Evolutionary conservation across 768 basidiomycete genomes (phyloP).

Genomic region (Lactifluus hygrophoroides): DNA sequence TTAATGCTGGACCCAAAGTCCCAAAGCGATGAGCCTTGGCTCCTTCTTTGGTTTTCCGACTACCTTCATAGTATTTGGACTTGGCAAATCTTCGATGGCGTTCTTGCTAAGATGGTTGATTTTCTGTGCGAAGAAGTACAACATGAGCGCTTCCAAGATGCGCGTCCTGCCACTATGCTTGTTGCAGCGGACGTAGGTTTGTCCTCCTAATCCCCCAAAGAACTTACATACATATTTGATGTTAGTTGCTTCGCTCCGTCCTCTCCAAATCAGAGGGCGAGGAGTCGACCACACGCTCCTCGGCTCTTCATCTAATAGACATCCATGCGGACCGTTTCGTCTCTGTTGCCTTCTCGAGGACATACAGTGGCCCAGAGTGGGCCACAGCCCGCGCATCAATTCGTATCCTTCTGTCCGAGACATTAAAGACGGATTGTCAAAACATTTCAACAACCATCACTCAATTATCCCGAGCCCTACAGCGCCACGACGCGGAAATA

Average conservation of each 20-base stretch:
- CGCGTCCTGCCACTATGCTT: slow-evolving; percentile 52
- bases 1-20: slow-evolving; percentile 33
- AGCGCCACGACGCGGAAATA: slow-evolving; percentile 32
- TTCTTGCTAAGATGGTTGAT: slow-evolving; percentile 63
- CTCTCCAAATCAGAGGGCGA: slow-evolving; percentile 28
- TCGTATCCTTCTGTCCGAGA: slow-evolving; percentile 33
- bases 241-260: slow-evolving; percentile 29
- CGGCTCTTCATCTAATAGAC: slow-evolving; percentile 35
- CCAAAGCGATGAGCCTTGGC: slow-evolving; percentile 36
- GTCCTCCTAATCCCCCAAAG: not conserved
- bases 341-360: slow-evolving; percentile 37
- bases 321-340: slow-evolving; percentile 44
- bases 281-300: slow-evolving; percentile 25
- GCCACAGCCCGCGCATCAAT: slow-evolving; percentile 32
- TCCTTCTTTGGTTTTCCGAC: slow-evolving; percentile 57
- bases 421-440: slow-evolving; percentile 30
- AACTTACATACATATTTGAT: not conserved
- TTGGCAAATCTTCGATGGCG: slow-evolving; percentile 39
- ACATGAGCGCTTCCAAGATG: slow-evolving; percentile 56
- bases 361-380: slow-evolving; percentile 36
- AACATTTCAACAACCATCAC: slow-evolving; percentile 27
- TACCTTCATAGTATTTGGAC: slow-evolving; percentile 50
- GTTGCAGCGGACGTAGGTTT: slow-evolving; percentile 53
- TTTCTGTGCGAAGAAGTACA: slow-evolving; percentile 78
- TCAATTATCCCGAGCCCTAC: slow-evolving; percentile 30